These are phyloP conservation scores for Rhizopus stolonifer DNA, from an alignment of 371 early-diverging fungal genomes.

Conservation along the genomic window DNA sequence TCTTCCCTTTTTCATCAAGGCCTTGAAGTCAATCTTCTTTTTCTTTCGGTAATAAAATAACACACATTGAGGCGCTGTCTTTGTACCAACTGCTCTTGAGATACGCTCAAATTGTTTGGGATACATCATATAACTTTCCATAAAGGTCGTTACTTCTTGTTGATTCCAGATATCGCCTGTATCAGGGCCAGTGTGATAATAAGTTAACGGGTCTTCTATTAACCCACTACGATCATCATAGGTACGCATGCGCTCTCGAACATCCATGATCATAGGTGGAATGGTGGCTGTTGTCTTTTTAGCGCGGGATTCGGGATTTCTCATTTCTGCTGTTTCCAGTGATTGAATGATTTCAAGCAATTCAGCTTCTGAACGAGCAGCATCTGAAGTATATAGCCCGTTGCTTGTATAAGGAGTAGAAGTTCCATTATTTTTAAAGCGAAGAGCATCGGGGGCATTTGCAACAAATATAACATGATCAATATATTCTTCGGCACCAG, in stretches of 20 bases:
- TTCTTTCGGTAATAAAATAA: conserved; percentile 92
- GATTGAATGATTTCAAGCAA: conserved; percentile 75
- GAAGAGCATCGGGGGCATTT: conserved; percentile 43
- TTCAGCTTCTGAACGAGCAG: conserved; percentile 84
- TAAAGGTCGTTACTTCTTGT: conserved; percentile 78
- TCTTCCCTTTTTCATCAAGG: conserved; percentile 55
- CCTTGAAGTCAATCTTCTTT: conserved; percentile 82
- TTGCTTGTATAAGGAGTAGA: conserved; percentile 38
- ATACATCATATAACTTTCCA: conserved; percentile 71
- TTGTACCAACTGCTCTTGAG: conserved; percentile 69
- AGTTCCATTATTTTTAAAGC: conserved; percentile 37
- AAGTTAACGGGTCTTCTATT: conserved; percentile 57
- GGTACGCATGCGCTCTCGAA: conserved; percentile 54
- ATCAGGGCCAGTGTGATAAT: conserved; percentile 62
- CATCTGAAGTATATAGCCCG: conserved; percentile 65
- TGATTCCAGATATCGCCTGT: conserved; percentile 76
- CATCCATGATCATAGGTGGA: conserved; percentile 74
- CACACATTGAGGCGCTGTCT: conserved; percentile 85
- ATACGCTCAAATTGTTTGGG: conserved; percentile 94
- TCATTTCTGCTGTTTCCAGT: conserved; percentile 73
- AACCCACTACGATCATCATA: conserved; percentile 66
- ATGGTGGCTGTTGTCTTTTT: conserved; percentile 77
- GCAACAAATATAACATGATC: conserved; percentile 43
- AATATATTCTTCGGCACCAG: conserved; percentile 43
- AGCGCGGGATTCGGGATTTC: conserved; percentile 76